Evolutionary conservation across 1,284 basidiomycete species (phyloP), one percentile per base, ranked within the genome.

Genomic region (Omphalotus olearius): DNA sequence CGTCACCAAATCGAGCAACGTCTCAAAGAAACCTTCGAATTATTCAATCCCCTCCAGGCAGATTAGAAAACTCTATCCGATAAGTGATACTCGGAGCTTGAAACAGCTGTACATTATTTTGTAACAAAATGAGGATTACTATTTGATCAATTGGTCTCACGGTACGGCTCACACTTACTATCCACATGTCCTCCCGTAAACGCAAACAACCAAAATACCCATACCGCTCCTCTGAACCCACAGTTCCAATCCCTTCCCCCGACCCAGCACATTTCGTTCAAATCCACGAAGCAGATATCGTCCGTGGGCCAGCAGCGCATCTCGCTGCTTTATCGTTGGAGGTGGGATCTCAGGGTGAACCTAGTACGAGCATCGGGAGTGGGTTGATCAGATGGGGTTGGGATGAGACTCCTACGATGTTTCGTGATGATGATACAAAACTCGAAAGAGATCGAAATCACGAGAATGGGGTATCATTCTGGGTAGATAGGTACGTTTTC

Each of bases 241-340:
- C 16, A 5, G 20, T 10, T 42, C 26, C 4, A 28, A 23, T 23
- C 23, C 23, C 30, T 13, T 33, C 30, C 3, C 38, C 18, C 10
- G 65, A 73, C 45, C 60, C 68, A 36, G 61, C 57, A 28, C 68
- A 86, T 10, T 80, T 72, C 59, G 72, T 87, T 42, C 79, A 82
- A 58, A 85, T 82, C 0, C 72, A 87, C 57, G 87, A 89, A 66
- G 83, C 83, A 4, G 82, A 85, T 53, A 60, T 89, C 33, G 62
- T 79, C 1, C 73, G 70, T 28, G 80, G 82, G 4, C 70, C 77
- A 0, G 64, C 66, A 18, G 77, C 75, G 3, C 57, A 57, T 5
- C 60, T 66, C 9, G 64, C 75, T 1, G 78, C 78, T 0, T 62
- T 65, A 14, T 72, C 79, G 17, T 69, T 84, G 18, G 81, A 85